phyloP scores from a whole-genome alignment of 2,329 filamentous ascomycete genomes.

The Talaromyces pinophilus region DNA sequence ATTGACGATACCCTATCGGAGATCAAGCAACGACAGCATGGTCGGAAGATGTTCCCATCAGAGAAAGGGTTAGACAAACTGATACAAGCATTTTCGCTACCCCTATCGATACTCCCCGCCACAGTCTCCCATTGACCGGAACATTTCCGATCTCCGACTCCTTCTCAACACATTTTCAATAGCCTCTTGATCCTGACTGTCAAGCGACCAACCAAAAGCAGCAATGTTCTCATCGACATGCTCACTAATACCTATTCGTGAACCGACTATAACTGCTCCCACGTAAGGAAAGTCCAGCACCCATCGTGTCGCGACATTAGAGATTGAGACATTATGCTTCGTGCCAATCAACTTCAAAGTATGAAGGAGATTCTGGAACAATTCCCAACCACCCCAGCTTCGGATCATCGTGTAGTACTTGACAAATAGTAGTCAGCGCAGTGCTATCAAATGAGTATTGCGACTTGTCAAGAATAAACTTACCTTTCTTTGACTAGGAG shows the following conservation, averaged over 20 bases:
- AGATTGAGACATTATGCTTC: slow-evolving; percentile 20
- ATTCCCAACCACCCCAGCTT: slow-evolving; percentile 17
- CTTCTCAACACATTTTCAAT: slow-evolving; percentile 15
- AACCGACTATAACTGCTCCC: slow-evolving; percentile 19
- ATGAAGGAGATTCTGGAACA: slow-evolving; percentile 14
- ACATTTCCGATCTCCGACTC: slow-evolving; percentile 12
- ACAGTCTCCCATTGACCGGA: slow-evolving; percentile 20
- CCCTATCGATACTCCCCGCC: slow-evolving; percentile 20
- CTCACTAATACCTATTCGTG: slow-evolving; percentile 21
- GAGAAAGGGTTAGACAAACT: background rate
- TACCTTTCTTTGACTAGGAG: slow-evolving; percentile 22
- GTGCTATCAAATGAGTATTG: background rate
- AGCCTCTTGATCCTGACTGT: slow-evolving; percentile 5
- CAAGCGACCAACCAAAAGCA: slow-evolving; percentile 20
- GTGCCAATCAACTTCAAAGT: slow-evolving; percentile 11
- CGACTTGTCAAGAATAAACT: no score
- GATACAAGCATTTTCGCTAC: background rate
- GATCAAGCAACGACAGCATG: background rate
- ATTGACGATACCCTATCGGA: background rate
- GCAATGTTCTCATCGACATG: slow-evolving; percentile 19
- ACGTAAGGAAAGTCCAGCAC: slow-evolving; percentile 19
- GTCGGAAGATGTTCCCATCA: background rate
- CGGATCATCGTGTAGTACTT: slow-evolving; percentile 22
- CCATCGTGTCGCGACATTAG: slow-evolving; percentile 22
- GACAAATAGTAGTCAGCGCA: background rate